These are phyloP conservation scores for Ceratocystis colombiana DNA, from an alignment of 2,329 filamentous ascomycete species.

Conservation along the genomic window DNA sequence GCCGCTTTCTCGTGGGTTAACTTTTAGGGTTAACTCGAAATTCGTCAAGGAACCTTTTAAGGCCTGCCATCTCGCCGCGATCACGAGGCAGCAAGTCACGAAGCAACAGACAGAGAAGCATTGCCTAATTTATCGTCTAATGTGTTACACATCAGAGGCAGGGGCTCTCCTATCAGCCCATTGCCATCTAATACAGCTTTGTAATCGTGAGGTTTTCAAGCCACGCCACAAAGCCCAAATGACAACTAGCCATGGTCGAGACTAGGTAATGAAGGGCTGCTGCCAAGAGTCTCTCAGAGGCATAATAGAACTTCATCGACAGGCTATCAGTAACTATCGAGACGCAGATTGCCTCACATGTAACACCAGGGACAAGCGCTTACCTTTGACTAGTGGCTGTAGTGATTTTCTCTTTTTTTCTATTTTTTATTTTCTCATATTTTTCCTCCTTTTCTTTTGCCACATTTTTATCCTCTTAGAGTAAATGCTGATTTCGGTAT, in stretches of 20 bases:
- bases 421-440: neutral
- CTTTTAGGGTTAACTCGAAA: too few relatives aligned
- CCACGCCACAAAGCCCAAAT: neutral
- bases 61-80: neutral
- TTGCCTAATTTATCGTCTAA: neutral
- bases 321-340: conserved; percentile 2
- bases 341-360: conserved; percentile 4
- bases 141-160: neutral
- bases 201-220: neutral
- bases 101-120: neutral
- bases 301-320: conserved; percentile 2
- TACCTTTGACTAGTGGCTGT: neutral
- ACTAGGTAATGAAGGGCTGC: neutral
- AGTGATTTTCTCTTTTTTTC: neutral
- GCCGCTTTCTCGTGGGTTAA: too few relatives aligned
- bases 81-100: neutral
- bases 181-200: neutral
- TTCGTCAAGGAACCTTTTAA: too few relatives aligned
- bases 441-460: conserved; percentile 1
- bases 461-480: conserved; percentile 3
- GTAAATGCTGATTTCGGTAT: too few relatives aligned
- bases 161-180: neutral
- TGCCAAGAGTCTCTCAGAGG: conserved; percentile 1
- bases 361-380: neutral
- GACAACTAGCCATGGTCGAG: too few relatives aligned